Conservation (phyloP, 306 rosid genomes). For the Hylodesmum podocarpum region DNA sequence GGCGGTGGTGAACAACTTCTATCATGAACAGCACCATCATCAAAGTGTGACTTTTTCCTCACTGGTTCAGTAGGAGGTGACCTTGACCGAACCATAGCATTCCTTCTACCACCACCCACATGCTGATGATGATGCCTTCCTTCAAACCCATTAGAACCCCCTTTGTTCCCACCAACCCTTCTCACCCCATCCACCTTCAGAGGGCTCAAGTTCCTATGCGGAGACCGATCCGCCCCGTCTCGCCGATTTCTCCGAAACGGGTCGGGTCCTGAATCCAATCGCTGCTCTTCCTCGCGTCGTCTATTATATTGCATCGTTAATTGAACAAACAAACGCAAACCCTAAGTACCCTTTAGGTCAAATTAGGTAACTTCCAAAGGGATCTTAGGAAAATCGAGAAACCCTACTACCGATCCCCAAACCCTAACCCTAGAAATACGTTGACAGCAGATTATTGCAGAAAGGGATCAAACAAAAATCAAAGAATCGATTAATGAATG, state of each 20-base stretch:
- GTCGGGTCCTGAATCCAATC: conserved; percentile 38
- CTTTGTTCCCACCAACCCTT: conserved; percentile 46
- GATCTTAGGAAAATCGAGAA: background rate
- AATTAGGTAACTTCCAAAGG: conserved; percentile 8
- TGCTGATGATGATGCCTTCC: conserved; percentile 58
- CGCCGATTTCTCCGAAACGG: conserved; percentile 28
- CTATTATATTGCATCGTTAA: conserved; percentile 58
- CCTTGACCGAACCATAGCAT: conserved; percentile 40
- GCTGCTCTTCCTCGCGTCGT: conserved; percentile 58
- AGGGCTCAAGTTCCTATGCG: conserved; percentile 64
- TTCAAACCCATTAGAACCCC: conserved; percentile 40
- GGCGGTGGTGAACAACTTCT: conserved; percentile 52
- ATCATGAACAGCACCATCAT: conserved; percentile 41
- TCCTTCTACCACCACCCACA: conserved; percentile 52
- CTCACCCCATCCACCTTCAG: conserved; percentile 43
- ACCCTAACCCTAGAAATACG: conserved; percentile 42
- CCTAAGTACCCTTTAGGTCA: conserved; percentile 27
- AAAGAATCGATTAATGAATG: conserved; percentile 10
- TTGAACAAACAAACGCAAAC: conserved; percentile 29
- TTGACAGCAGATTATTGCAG: conserved; percentile 12
- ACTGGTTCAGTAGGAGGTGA: conserved; percentile 55
- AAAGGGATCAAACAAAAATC: conserved; percentile 30
- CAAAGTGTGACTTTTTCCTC: conserved; percentile 49
- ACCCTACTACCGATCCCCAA: conserved; percentile 22
- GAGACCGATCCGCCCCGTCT: conserved; percentile 43